phyloP scores from a whole-genome alignment of 352 stramenopile genomes.

The Pythium aristosporum region DNA sequence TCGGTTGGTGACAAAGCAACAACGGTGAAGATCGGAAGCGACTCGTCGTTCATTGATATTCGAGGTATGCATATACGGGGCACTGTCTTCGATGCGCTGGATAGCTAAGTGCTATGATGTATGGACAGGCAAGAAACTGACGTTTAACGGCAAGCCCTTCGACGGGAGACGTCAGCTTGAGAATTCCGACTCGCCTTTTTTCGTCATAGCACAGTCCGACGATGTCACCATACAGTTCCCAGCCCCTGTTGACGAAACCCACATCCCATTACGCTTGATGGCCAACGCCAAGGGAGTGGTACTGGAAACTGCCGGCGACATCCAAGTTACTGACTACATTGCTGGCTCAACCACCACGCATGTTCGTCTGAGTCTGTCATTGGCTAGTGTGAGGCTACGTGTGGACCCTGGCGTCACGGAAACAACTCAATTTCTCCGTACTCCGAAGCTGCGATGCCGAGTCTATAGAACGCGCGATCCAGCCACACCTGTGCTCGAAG shows the following conservation, averaged over 20 bases:
- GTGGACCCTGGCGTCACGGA: neutral
- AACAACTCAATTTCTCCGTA: neutral
- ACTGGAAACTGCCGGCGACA: neutral
- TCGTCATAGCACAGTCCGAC: neutral
- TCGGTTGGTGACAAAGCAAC: slow-evolving; percentile 15
- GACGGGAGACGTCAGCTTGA: slow-evolving; percentile 9
- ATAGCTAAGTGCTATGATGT: neutral
- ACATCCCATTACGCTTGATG: slow-evolving; percentile 6
- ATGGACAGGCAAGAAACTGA: slow-evolving; percentile 44
- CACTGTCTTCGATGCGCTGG: neutral
- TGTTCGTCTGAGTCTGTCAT: slow-evolving; percentile 13
- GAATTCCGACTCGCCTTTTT: neutral
- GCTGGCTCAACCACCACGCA: neutral
- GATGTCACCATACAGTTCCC: neutral
- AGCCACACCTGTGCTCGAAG: slow-evolving; percentile 32
- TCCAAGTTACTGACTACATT: neutral
- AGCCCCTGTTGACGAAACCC: neutral
- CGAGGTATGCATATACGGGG: slow-evolving; percentile 12
- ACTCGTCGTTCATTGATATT: slow-evolving; percentile 11
- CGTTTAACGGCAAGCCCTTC: slow-evolving; percentile 47
- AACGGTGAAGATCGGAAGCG: slow-evolving; percentile 14
- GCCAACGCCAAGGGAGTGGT: neutral
- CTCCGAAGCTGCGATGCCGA: slow-evolving; percentile 18
- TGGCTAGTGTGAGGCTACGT: slow-evolving; percentile 4
- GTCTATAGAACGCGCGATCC: slow-evolving; percentile 13